Evolutionary conservation across 73 alveolate species (phyloP), one percentile per base, ranked within the genome.

Genomic region (Paramecium caudatum): DNA sequence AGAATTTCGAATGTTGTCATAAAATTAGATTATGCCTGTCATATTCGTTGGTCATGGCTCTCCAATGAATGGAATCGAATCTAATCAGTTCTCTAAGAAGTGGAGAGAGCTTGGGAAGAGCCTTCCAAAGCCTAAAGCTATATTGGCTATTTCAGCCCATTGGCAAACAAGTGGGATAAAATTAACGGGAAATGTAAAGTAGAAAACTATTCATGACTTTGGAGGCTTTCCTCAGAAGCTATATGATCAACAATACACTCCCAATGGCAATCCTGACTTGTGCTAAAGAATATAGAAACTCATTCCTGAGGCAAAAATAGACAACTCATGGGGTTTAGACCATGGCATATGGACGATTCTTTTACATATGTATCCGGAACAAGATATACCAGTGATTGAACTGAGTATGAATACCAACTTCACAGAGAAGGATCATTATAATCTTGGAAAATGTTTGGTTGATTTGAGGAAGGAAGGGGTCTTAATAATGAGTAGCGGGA

Each of bases 241-340:
- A 7, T 82, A 49, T 36, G 61, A 82, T 9, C 46, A 23, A 27
- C 9, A 82, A 15, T 82, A 82, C 33, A 34, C 47, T 10, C 83
- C 91, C 1, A 50, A 46, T 27, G 91, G 91, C 2, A 48, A 48
- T 46, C 32, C 17, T 23, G 21, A 49, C 0, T 62, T 82, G 1
- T 48, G 83, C 34, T 33, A 82, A 61, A 82, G 91, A 48, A 48
- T 82, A 36, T 36, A 25, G 27, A 2, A 82, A 49, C 49, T 82
- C 19, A 33, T 82, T 12, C 91, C 81, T 7, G 81, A 82, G 17
- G 91, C 63, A 36, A 82, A 48, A 49, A 36, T 82, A 12, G 91
- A 82, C 39, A 82, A 82, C 34, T 10, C 84, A 47, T 82, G 91
- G 91, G 91, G 91, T 27, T 36, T 82, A n/a, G 91, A 82, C 25